Evolutionary conservation across 257 asterid species (phyloP), one percentile per base, ranked within the genome.

Genomic region (Fraxinus pennsylvanica): DNA sequence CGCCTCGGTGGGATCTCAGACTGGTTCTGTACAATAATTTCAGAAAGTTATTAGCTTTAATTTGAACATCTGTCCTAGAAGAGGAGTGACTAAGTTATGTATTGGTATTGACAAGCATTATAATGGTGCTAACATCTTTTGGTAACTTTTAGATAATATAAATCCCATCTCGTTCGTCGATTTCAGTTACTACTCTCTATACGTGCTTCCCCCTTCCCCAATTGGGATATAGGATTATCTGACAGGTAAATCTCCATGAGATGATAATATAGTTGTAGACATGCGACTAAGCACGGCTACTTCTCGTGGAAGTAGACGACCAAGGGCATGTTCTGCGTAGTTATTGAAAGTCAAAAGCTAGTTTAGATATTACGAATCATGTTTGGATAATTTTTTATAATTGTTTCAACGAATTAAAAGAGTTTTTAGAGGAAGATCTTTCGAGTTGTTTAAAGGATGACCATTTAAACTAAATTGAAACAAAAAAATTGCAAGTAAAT

Each of bases 1-100:
- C n/a, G 80, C 71, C 74, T 68, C 72, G 7, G 45, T 59, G 68
- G 85, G 78, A 83, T 71, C 72, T 72, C 87, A 84, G 72, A 68
- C 73, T n/a, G 89, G 85, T 63, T 9, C 80, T 25, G 78, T 81
- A 76, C 78, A 50, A 57, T 82, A 75, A 85, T 47, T 25, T 41
- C 41, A 69, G 2, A 45, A 2, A 0, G 66, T 15, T 36, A 45
- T 45, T 72, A 14, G 57, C 52, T 38, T 63, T 32, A 25, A 9
- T 25, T 22, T 63, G 19, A 22, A 63, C 69, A 25, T 8, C 14
- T 63, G 68, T 22, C 68, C 32, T 25, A 8, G 68, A 63, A 57
- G 65, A 54, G 21, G 32, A 61, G 68, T 3, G 68, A 59, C 68
- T 7, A 38, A 21, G 29, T 61, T 63, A 2, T 3, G 17, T 9